Evolutionary conservation across 805 yeast species (phyloP), one percentile per base, ranked within the genome.

Genomic region (Pichia californica): DNA sequence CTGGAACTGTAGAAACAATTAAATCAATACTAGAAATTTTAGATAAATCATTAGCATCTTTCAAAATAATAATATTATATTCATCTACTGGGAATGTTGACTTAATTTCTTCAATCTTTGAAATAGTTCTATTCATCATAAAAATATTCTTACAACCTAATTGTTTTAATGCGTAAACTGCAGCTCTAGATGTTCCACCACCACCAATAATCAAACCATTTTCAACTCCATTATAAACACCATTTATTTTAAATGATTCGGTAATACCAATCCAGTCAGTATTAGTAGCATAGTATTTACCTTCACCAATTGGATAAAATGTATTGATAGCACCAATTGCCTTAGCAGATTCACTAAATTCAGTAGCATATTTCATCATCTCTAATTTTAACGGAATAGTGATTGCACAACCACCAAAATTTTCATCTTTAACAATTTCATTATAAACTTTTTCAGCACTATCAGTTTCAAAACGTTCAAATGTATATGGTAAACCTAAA

Each of bases 161-260:
- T 48, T 77, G 57, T 57, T 79, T 76, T 51, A 93, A 71, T 1
- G 99, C 97, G 61, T 76, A 88, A 14, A 86, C 78, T 0, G 97
- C 98, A 33, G 99, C 96, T 56, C 96, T 76, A 1, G 96, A 81
- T 21, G 99, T 89, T 35, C 99, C 99, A 33, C 99, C 99, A 18
- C 96, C 96, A 40, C 99, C 99, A 51, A 93, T 70, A 36, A 93
- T 83, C 46, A 89, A 66, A 27, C 96, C 97, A 16, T 31, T 41
- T 11, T 37, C 29, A 15, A 38, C 43, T 45, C 73, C 66, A 11
- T 71, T 67, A 32, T 81, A 76, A 33, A 79, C 80, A 31, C 95
- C 95, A 45, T 72, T 70, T 47, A 73, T 64, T 16, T 66, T 58
- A 52, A 88, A 78, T 2, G 96, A 76, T 48, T 81, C 75, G 36